These are phyloP conservation scores for Pleurotus djamor DNA, from an alignment of 768 basidiomycete genomes.

Conservation along the genomic window DNA sequence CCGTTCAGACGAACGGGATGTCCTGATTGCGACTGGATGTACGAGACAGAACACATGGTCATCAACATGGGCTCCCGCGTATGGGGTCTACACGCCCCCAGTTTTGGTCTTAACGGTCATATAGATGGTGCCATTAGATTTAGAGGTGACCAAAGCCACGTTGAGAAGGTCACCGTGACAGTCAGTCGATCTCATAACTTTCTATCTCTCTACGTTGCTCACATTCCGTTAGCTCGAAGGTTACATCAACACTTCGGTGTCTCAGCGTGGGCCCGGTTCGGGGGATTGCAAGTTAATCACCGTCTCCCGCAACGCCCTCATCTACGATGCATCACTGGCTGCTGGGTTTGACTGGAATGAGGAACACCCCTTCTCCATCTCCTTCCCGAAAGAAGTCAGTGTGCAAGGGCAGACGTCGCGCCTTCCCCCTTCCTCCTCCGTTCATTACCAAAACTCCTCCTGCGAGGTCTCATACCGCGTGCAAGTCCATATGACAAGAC, in stretches of 20 bases:
- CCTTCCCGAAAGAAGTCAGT: conserved; percentile 31
- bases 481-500: conserved; percentile 35
- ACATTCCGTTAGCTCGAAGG: conserved; percentile 32
- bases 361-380: conserved; percentile 32
- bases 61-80: conserved; percentile 37
- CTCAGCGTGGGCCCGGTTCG: conserved; percentile 23
- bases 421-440: conserved; percentile 36
- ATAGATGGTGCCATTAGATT: conserved; percentile 38
- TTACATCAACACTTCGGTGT: conserved; percentile 24
- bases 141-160: conserved; percentile 28
- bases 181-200: conserved; percentile 19
- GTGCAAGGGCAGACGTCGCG: conserved; percentile 17
- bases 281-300: conserved; percentile 22
- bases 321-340: conserved; percentile 20
- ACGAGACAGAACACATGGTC: conserved; percentile 34
- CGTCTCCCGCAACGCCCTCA: conserved; percentile 21
- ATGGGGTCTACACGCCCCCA: conserved; percentile 33
- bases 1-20: conserved; percentile 19
- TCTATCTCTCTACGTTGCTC: not conserved
- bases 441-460: conserved; percentile 22
- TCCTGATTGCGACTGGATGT: conserved; percentile 29
- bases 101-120: conserved; percentile 37
- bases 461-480: conserved; percentile 33
- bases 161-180: conserved; percentile 33
- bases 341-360: conserved; percentile 18